Base-by-base conservation (phyloP, 371 early-diverging fungal species). In the Rhizopus delemar region DNA sequence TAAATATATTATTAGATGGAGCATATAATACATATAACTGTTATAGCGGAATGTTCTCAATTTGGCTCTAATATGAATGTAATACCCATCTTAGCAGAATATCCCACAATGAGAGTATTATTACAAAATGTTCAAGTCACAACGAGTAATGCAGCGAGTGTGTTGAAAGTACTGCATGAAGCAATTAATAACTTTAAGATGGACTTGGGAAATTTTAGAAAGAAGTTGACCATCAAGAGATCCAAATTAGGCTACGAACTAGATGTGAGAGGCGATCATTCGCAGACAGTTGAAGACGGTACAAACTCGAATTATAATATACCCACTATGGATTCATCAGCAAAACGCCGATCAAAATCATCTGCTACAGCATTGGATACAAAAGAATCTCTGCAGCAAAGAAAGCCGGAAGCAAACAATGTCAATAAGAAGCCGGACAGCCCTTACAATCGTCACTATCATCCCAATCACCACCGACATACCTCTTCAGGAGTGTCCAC, bases 21-120 rank as follows among this genome's bases (percentile, higher is more conserved):
- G 46, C 83, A 90, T 5, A 78, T 78, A 31, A 74, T 92, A 8
- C 76, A 87, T 41, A 77, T 91, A 13, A 90, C 89, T 1, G 87
- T 92, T 36, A 82, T 91, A 43, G 91, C 89, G 4, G 91, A 92
- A 59, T 86, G 86, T 65, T 75, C 85, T 15, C 82, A 85, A 59
- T 81, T 89, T 65, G 83, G 84, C 60, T 84, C 85, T 46, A 86
- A 85, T 45, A 70, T 78, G 54, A 77, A 81, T 59, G 74, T 80
- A 6, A 80, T 83, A 62, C 83, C 80, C 32, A 70, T 78, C 46
- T 58, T 86, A 13, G 81, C 76, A 11, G 77, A 80, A 60, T 84
- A 82, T 56, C 87, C 85, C 1, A 85, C 87, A 2, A 80, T 88
- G 74, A 80, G 83, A 28, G 87, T 89, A 4, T 62, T 92, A 4